Base-by-base conservation (phyloP, 106 monocot genomes). In the Acanthochlamys bracteata region DNA sequence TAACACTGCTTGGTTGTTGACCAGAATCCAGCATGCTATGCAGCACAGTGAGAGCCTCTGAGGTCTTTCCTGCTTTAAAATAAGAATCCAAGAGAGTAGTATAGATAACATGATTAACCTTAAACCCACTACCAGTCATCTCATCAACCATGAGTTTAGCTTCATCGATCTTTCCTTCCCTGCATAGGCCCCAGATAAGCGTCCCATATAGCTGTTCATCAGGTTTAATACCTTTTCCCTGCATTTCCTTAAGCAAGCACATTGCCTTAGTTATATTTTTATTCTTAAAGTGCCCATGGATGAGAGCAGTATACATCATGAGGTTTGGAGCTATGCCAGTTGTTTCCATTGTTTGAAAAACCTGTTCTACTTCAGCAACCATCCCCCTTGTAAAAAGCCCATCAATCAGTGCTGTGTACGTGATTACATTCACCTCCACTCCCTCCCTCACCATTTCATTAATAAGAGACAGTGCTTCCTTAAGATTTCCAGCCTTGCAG, bases 81-180 rank as follows among this genome's bases (percentile, higher is more conserved):
- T 52, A 80, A 24, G 85, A 82, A 69, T 85, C 78, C 61, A 93
- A 75, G 9, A 93, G 60, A 61, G 72, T 83, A 10, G 93, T 85
- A 67, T 89, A 93, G 39, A 89, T 83, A 25, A 93, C 75, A 75
- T 70, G 67, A 80, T 93, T 93, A 59, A 84, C 82, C 40, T 73
- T 79, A 17, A 84, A 57, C 6, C 76, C 87, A 68, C 20, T 59
- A 20, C 73, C 67, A 42, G 71, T 63, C 76, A 93, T 84, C 57
- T 93, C 80, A 52, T 57, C 53, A 39, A 88, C 24, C 24, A 88
- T 49, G 68, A 20, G 22, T 65, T 67, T 66, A 59, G 84, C 80
- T 60, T 88, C 88, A 47, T 75, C 55, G 23, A 88, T 62, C 56
- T 85, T 88, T 8, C 82, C 85, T 43, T 73, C 77, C 21, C 69